Conservation (phyloP, 345 rosid species). For the Brassica nigra region DNA sequence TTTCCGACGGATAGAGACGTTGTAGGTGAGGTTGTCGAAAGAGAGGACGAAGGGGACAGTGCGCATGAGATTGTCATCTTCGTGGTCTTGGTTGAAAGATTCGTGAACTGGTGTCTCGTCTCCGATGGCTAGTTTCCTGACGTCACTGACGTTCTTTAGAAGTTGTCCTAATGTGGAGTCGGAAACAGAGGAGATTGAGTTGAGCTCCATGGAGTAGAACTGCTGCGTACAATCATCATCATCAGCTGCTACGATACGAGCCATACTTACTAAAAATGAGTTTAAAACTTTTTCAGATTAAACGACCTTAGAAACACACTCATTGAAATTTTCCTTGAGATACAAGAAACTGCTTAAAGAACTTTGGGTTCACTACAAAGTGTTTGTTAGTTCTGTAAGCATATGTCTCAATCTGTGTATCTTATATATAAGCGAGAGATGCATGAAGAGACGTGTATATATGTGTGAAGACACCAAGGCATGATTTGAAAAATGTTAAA, state of each 20-base stretch:
- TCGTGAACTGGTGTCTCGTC: constrained; percentile 78
- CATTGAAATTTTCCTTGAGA: neutral
- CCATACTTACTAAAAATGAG: constrained; percentile 19
- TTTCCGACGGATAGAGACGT: constrained; percentile 59
- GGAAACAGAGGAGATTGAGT: constrained; percentile 22
- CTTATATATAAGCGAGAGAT: constrained; percentile 24
- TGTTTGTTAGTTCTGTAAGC: neutral
- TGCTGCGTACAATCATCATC: constrained; percentile 38
- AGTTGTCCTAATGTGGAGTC: constrained; percentile 72
- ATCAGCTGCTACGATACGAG: constrained; percentile 43
- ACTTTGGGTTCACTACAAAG: neutral
- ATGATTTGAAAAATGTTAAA: constrained; percentile 9
- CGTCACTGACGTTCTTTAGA: constrained; percentile 74
- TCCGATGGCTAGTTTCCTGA: constrained; percentile 58
- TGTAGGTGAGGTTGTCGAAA: constrained; percentile 77
- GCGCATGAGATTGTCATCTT: constrained; percentile 36
- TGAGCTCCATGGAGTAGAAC: constrained; percentile 52
- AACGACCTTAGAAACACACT: neutral
- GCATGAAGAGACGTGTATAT: constrained; percentile 35
- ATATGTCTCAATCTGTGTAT: neutral
- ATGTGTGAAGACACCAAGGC: constrained; percentile 38
- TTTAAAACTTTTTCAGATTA: neutral
- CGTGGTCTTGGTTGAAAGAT: constrained; percentile 36
- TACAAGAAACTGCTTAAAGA: neutral
- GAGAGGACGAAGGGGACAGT: constrained; percentile 72